A percentile compares a stretch with the other conserved stretches of the same genome.
Evolutionary conservation across 2,329 filamentous ascomycete species (phyloP).

Genomic region (Nectriaceae sp.): DNA sequence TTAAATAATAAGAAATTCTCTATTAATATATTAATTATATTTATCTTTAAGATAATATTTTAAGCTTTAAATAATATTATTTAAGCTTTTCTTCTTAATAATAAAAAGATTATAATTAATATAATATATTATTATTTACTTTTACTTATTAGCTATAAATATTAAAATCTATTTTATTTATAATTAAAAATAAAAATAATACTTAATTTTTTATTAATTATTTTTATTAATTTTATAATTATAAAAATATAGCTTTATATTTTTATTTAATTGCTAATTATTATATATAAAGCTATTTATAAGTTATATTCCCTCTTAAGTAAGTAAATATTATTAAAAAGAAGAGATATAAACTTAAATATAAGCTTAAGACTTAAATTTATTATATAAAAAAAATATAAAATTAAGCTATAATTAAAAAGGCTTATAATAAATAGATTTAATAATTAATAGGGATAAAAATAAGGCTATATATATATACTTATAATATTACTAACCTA

Average conservation of each 20-base stretch:
- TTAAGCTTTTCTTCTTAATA: background rate
- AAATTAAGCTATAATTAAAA: too few species aligned
- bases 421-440: too few species aligned
- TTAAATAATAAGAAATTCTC: background rate
- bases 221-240: background rate
- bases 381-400: too few species aligned
- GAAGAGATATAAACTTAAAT: background rate
- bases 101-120: background rate
- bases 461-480: too few species aligned
- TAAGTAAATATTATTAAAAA: background rate
- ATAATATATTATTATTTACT: constrained; percentile 1
- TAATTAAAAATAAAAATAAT: background rate
- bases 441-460: too few species aligned
- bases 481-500: too few species aligned
- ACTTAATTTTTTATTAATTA: background rate
- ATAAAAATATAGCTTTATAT: background rate
- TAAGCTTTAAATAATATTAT: background rate
- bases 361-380: background rate
- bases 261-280: background rate
- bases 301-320: background rate
- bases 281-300: too few species aligned
- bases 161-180: background rate
- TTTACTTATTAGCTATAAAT: background rate
- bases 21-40: background rate
- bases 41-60: background rate